phyloP scores from a whole-genome alignment of 495 filamentous ascomycete genomes.

The Aspergillus indologenus region DNA sequence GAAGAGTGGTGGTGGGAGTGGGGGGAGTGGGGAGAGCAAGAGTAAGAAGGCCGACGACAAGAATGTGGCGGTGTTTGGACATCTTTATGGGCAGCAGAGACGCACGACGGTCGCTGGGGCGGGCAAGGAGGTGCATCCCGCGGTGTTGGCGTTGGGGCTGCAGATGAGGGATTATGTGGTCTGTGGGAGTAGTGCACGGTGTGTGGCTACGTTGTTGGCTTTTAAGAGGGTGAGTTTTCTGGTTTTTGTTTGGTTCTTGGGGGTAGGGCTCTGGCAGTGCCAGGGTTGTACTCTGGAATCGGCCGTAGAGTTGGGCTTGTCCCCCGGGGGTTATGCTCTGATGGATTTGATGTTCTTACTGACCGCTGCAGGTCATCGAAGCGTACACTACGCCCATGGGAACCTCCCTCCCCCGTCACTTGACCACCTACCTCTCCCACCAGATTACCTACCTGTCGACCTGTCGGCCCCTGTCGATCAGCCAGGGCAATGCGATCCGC shows the following conservation, averaged over 20 bases:
- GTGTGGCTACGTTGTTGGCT: slow-evolving; percentile 80
- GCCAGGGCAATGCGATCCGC: slow-evolving; percentile 93
- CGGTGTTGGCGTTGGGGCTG: slow-evolving; percentile 78
- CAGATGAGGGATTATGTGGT: slow-evolving; percentile 88
- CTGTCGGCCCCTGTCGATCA: slow-evolving; percentile 87
- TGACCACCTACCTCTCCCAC: slow-evolving; percentile 88
- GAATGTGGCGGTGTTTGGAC: slow-evolving; percentile 75
- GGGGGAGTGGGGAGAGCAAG: slow-evolving; percentile 15
- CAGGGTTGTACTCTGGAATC: no score
- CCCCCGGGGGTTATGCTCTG: no score
- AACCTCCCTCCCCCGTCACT: slow-evolving; percentile 80
- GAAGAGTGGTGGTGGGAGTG: not conserved
- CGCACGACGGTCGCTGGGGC: slow-evolving; percentile 70
- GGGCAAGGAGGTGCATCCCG: slow-evolving; percentile 85
- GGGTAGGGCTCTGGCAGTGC: no score
- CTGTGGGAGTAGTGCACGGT: slow-evolving; percentile 84
- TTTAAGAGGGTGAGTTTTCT: slow-evolving; percentile 72
- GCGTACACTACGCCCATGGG: slow-evolving; percentile 83
- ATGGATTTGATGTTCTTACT: slow-evolving; percentile 5
- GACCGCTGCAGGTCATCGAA: slow-evolving; percentile 68
- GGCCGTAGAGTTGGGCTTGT: no score
- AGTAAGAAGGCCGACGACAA: slow-evolving; percentile 62
- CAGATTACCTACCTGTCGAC: slow-evolving; percentile 93
- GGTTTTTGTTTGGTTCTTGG: slow-evolving; percentile 4
- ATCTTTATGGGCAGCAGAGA: slow-evolving; percentile 72